Evolutionary conservation across 2,329 filamentous ascomycete species (phyloP).

Genomic region (Beauveria sp.): DNA sequence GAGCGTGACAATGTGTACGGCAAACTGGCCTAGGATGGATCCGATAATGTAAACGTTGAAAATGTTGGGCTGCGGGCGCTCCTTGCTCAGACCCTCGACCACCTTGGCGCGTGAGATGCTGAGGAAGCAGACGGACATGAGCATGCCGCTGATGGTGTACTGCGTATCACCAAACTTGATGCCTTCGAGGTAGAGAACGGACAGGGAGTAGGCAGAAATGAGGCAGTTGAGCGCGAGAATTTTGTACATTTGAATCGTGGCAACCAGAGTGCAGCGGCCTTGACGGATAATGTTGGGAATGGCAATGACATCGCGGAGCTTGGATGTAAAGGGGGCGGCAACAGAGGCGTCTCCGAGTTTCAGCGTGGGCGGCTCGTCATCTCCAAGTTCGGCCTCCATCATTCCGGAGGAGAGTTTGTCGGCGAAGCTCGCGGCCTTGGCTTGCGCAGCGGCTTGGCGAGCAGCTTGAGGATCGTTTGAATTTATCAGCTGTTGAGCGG

Average conservation of each 20-base stretch:
- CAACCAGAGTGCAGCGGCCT: slow-evolving; percentile 92
- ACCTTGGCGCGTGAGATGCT: slow-evolving; percentile 97
- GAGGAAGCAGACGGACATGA: slow-evolving; percentile 99
- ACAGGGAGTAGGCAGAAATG: slow-evolving; percentile 94
- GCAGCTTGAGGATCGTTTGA: slow-evolving; percentile 17
- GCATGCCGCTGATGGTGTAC: slow-evolving; percentile 97
- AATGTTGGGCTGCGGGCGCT: slow-evolving; percentile 95
- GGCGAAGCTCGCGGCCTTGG: slow-evolving; percentile 69
- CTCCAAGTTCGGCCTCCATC: slow-evolving; percentile 84
- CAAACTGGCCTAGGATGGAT: slow-evolving; percentile 93
- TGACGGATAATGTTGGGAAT: slow-evolving; percentile 98
- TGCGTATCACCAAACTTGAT: slow-evolving; percentile 99
- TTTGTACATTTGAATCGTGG: slow-evolving; percentile 99
- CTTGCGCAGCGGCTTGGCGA: slow-evolving; percentile 53
- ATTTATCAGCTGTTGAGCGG: slow-evolving; percentile 51
- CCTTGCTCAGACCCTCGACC: slow-evolving; percentile 91
- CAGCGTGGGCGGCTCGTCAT: slow-evolving; percentile 86
- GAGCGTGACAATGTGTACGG: slow-evolving; percentile 85
- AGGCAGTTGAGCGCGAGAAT: slow-evolving; percentile 96
- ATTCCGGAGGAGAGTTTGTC: slow-evolving; percentile 80
- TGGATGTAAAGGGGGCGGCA: slow-evolving; percentile 94
- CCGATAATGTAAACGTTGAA: slow-evolving; percentile 99
- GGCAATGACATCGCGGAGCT: slow-evolving; percentile 91
- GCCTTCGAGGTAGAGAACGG: slow-evolving; percentile 90
- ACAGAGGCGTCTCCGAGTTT: slow-evolving; percentile 97